A percentile compares a stretch with the other conserved stretches of the same genome.
phyloP scores from a whole-genome alignment of 2,329 filamentous ascomycete genomes.

The Arthrobotrys entomopaga region DNA sequence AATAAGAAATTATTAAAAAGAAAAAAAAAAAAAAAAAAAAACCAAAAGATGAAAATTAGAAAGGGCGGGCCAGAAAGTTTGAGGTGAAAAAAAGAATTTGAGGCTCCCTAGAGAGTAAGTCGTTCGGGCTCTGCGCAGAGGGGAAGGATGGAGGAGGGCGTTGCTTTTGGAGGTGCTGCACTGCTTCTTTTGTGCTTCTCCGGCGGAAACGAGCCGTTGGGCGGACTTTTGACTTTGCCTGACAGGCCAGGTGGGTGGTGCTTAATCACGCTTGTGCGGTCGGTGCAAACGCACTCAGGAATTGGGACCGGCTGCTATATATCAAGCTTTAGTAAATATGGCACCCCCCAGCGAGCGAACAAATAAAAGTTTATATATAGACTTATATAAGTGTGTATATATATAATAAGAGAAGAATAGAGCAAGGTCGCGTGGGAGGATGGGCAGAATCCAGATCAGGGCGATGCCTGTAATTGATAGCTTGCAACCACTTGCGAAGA shows the following conservation, averaged over 20 bases:
- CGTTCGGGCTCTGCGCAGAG: conserved; percentile 23
- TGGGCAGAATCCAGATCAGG: background rate
- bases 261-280: conserved; percentile 39
- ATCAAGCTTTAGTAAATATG: background rate
- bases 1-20: conserved; percentile 10
- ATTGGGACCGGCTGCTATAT: conserved; percentile 45
- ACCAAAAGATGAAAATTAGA: conserved; percentile 17
- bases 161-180: conserved; percentile 45
- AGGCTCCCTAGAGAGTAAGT: conserved; percentile 33
- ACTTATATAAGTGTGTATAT: background rate
- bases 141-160: conserved; percentile 31
- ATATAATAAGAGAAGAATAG: conserved; percentile 4
- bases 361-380: background rate
- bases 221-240: conserved; percentile 48
- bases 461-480: conserved; percentile 16
- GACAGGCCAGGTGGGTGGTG: conserved; percentile 35
- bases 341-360: background rate
- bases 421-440: conserved; percentile 1
- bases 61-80: conserved; percentile 42
- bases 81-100: conserved; percentile 29
- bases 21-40: conserved; percentile 13
- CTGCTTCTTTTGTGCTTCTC: conserved; percentile 33
- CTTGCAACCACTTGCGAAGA: conserved; percentile 13
- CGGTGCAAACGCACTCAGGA: conserved; percentile 13
- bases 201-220: conserved; percentile 53